Evolutionary conservation across 2,329 filamentous ascomycete species (phyloP), one percentile per base, ranked within the genome.

Genomic region (Scedosporium apiospermum): DNA sequence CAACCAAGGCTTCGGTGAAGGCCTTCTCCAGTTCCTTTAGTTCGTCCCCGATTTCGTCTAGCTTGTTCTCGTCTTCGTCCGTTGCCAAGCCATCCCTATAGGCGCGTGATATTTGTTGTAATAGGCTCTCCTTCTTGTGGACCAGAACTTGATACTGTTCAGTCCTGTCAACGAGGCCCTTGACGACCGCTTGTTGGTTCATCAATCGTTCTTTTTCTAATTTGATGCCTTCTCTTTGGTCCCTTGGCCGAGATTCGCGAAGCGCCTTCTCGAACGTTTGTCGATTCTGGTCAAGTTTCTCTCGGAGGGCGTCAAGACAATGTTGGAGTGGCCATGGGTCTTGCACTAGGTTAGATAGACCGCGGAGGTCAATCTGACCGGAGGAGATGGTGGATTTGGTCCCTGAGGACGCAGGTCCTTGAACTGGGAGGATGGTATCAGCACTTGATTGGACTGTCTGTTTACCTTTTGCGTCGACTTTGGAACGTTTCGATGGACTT

Each of bases 41-140:
- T 61, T 76, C 69, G 58, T 75, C 74, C 10, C 76, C 76, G 44
- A 85, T 68, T 42, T 78, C 74, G 63, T 84, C 81, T 7, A 85
- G 71, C 49, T 73, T 76, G 41, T 70, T 68, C 66, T 85, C 82
- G 23, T 82, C 80, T 9, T 80, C 77, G 2, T 80, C 77, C 1
- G 79, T 84, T 58, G 84, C 78, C 14, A 79, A 68, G 26, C 77
- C 77, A 9, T 81, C 76, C 14, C 76, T 76, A 64, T 84, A 86
- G 0, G 79, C 79, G 63, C 80, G 73, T 3, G 76, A 75, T 58
- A 85, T 77, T 60, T 76, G 73, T 57, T 77, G 70, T 0, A 80
- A 73, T 23, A 85, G 69, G 5, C 72, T 68, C 63, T 84, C 78
- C 55, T 76, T 76, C 65, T 79, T 76, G 16, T 71, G 70, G 49